Conservation (phyloP, 2,329 filamentous ascomycete genomes). For the Fusarium ambrosium region DNA sequence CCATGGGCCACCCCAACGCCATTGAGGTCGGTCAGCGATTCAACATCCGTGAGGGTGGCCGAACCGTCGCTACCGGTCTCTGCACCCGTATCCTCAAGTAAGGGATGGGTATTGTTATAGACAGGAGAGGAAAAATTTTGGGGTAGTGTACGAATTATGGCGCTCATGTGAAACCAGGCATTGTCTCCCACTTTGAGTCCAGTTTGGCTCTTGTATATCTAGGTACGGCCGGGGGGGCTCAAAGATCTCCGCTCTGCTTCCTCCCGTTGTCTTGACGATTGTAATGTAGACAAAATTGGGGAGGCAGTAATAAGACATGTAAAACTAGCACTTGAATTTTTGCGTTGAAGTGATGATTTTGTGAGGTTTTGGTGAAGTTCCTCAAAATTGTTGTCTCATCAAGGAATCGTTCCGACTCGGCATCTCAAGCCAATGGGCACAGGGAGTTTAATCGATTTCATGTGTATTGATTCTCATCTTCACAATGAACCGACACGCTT, state of each 20-base stretch:
- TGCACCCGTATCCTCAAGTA: constrained; percentile 79
- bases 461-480: constrained; percentile 33
- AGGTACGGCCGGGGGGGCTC: constrained; percentile 47
- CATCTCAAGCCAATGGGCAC: constrained; percentile 2
- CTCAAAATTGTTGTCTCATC: not conserved
- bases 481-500: constrained; percentile 35
- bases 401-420: not conserved
- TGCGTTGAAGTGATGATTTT: not conserved
- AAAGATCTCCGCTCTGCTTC: constrained; percentile 60
- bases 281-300: constrained; percentile 51
- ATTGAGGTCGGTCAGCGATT: constrained; percentile 94
- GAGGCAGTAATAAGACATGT: constrained; percentile 51
- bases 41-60: constrained; percentile 97
- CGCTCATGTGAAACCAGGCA: constrained; percentile 47
- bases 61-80: constrained; percentile 87
- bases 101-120: constrained; percentile 47
- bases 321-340: constrained; percentile 34
- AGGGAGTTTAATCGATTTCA: constrained; percentile 14
- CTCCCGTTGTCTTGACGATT: constrained; percentile 55
- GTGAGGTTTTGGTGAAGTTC: not conserved
- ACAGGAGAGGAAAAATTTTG: constrained; percentile 32
- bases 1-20: constrained; percentile 86
- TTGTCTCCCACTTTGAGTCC: constrained; percentile 48
- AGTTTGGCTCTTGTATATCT: constrained; percentile 55
- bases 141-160: constrained; percentile 44